Percentiles rank a stretch among this genome's conserved stretches.
These are phyloP conservation scores for Schwanniomyces vanrijiae DNA, from an alignment of 805 yeast species.

Conservation along the genomic window DNA sequence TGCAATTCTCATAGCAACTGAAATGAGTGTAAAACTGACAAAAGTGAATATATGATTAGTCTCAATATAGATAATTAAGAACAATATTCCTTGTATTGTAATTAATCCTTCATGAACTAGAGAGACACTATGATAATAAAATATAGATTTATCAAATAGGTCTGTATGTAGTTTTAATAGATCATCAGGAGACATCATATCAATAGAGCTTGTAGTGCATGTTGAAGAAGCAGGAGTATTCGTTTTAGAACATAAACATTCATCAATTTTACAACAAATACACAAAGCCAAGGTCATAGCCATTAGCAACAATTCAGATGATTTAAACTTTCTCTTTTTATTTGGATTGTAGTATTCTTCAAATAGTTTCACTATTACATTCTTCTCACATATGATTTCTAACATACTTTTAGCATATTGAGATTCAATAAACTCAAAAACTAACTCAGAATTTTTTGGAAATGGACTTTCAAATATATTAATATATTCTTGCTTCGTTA, in stretches of 20 bases:
- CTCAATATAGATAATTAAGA: slow-evolving; percentile 43
- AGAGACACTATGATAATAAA: slow-evolving; percentile 51
- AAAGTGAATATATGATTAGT: slow-evolving; percentile 26
- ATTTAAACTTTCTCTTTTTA: slow-evolving; percentile 16
- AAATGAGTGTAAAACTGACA: slow-evolving; percentile 27
- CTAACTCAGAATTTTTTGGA: slow-evolving; percentile 21
- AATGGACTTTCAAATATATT: slow-evolving; percentile 25
- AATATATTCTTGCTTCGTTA: slow-evolving; percentile 16
- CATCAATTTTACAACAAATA: slow-evolving; percentile 21
- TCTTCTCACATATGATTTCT: slow-evolving; percentile 16
- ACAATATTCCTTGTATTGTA: slow-evolving; percentile 49
- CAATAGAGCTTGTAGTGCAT: neutral
- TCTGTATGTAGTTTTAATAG: neutral
- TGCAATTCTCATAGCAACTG: slow-evolving; percentile 39
- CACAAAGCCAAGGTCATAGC: slow-evolving; percentile 26
- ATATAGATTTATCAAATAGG: slow-evolving; percentile 27
- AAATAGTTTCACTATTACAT: slow-evolving; percentile 19
- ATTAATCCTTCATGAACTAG: slow-evolving; percentile 48
- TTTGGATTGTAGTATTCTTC: slow-evolving; percentile 20
- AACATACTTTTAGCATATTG: slow-evolving; percentile 21
- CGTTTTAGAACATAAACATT: neutral
- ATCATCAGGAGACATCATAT: neutral
- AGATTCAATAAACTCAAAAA: slow-evolving; percentile 25
- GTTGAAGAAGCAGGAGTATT: slow-evolving; percentile 1
- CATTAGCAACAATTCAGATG: slow-evolving; percentile 37